Percentiles rank a stretch among this genome's conserved stretches.
phyloP scores from a whole-genome alignment of 2,329 filamentous ascomycete species.

The Penicillium sp. region DNA sequence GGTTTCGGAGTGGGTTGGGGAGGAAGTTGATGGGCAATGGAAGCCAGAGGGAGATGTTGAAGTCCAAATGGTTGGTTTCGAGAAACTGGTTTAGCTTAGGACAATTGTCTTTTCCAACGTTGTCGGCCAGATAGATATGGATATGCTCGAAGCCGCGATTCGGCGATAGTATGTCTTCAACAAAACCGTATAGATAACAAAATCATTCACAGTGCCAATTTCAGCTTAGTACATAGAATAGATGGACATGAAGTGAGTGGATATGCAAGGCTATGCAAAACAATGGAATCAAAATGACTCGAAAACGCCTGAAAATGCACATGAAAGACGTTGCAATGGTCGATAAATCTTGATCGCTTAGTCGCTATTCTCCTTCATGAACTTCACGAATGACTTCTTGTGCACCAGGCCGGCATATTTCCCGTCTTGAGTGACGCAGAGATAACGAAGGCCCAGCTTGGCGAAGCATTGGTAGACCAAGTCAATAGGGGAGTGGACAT shows the following conservation, averaged over 20 bases:
- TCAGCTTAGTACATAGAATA: neutral
- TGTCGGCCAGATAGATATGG: neutral
- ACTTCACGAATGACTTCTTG: constrained; percentile 96
- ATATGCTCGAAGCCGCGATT: neutral
- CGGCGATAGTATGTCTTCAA: no score
- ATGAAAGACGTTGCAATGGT: constrained; percentile 4
- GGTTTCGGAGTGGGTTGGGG: constrained; percentile 44
- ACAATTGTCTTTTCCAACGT: neutral
- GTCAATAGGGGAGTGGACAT: constrained; percentile 88
- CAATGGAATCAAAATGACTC: constrained; percentile 2
- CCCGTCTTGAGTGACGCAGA: constrained; percentile 83
- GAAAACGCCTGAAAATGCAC: constrained; percentile 4
- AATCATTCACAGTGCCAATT: constrained; percentile 1
- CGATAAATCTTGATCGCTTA: constrained; percentile 35
- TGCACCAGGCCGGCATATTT: constrained; percentile 89
- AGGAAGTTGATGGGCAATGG: constrained; percentile 41
- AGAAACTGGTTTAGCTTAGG: constrained; percentile 26
- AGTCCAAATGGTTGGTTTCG: constrained; percentile 50
- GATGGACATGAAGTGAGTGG: neutral
- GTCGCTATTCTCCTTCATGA: constrained; percentile 75
- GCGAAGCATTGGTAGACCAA: constrained; percentile 95
- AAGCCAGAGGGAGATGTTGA: constrained; percentile 52
- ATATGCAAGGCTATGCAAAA: constrained; percentile 22
- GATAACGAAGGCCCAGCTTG: constrained; percentile 87
- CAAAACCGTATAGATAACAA: neutral